phyloP scores from a whole-genome alignment of 73 alveolate species.

The Tetrahymena elliotti region DNA sequence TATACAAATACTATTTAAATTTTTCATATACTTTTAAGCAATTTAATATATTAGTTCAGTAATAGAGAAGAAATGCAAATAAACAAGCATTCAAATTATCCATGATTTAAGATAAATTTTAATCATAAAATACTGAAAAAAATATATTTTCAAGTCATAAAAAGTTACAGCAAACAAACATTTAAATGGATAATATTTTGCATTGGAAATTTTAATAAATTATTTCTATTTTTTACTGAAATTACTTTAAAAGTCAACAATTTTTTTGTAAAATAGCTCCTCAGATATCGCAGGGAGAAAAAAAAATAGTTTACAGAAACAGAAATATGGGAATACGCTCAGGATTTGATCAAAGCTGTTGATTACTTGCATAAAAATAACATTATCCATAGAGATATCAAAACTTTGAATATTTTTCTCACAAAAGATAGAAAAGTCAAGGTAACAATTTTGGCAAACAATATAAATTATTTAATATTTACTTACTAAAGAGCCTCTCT shows the following conservation, averaged over 20 bases:
- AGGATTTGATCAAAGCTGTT: conserved; percentile 77
- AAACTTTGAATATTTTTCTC: conserved; percentile 83
- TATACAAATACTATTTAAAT: neutral
- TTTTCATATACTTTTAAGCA: too few relatives aligned
- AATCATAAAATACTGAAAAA: neutral
- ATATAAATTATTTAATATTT: too few relatives aligned
- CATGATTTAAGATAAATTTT: neutral
- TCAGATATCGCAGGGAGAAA: conserved; percentile 30
- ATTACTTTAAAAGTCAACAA: neutral
- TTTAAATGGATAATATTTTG: neutral
- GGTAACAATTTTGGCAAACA: neutral
- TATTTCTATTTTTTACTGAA: conserved; percentile 5
- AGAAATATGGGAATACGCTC: conserved; percentile 82
- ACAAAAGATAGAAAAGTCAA: conserved; percentile 45
- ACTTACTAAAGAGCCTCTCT: too few relatives aligned
- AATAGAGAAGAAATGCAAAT: neutral
- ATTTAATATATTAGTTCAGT: neutral
- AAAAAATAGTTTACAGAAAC: conserved; percentile 55
- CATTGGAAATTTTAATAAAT: conserved; percentile 42
- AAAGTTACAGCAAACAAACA: neutral
- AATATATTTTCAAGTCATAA: too few relatives aligned
- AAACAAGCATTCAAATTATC: neutral
- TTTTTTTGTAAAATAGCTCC: neutral
- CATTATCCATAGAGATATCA: conserved; percentile 95
- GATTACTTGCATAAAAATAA: conserved; percentile 80